phyloP scores from a whole-genome alignment of 2,329 filamentous ascomycete genomes.

The Diplodia sapinea region DNA sequence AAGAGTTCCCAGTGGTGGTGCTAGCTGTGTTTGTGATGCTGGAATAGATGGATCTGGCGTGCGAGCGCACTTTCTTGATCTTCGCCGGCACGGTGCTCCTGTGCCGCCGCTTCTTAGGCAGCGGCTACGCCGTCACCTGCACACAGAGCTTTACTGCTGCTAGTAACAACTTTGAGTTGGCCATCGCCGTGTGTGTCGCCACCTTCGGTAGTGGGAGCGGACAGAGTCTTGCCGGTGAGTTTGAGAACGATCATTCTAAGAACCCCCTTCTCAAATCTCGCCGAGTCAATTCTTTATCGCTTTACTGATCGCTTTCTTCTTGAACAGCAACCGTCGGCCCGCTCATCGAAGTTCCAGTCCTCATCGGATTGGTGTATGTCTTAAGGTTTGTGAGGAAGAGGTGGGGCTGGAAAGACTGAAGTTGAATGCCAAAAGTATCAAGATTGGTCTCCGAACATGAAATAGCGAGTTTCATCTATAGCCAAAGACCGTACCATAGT shows the following conservation, averaged over 20 bases:
- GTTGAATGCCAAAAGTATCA: neutral
- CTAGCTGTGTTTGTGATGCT: neutral
- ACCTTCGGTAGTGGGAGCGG: slow-evolving; percentile 66
- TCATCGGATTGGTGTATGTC: slow-evolving; percentile 77
- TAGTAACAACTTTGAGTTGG: slow-evolving; percentile 92
- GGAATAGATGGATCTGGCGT: too few relatives aligned
- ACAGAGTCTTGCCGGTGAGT: slow-evolving; percentile 67
- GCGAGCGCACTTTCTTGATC: slow-evolving; percentile 44
- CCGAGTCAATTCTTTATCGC: neutral
- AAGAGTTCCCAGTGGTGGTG: too few relatives aligned
- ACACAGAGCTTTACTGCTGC: slow-evolving; percentile 89
- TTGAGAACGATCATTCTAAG: slow-evolving; percentile 53
- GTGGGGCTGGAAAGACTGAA: slow-evolving; percentile 58
- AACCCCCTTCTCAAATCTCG: slow-evolving; percentile 56
- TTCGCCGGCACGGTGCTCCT: slow-evolving; percentile 69
- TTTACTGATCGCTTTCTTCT: neutral
- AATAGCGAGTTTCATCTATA: neutral
- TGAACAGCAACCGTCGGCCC: slow-evolving; percentile 71
- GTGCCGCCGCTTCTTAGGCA: slow-evolving; percentile 66
- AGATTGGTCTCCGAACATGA: neutral
- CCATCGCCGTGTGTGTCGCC: slow-evolving; percentile 85
- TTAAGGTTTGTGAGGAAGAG: slow-evolving; percentile 64
- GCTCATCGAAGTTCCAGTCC: slow-evolving; percentile 82
- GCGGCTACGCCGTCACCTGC: slow-evolving; percentile 71
- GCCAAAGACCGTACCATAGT: neutral